Base-by-base conservation (phyloP, 495 filamentous ascomycete genomes). In the Aspergillus bridgeri region DNA sequence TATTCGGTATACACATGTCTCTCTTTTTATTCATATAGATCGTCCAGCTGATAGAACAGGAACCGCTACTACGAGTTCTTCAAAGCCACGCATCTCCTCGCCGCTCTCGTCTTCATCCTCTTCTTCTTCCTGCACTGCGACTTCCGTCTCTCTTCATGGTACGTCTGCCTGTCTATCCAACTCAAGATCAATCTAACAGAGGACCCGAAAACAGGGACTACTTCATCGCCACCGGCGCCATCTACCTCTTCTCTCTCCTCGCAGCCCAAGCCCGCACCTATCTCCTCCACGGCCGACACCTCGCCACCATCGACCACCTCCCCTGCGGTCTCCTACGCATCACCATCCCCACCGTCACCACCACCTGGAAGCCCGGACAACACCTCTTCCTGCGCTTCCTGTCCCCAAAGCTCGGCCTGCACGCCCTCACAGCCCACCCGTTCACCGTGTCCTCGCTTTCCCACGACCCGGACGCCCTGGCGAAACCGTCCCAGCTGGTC, bases 61-160 rank as follows among this genome's bases (percentile, higher is more conserved):
- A 81, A 80, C 51, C 79, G 74, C 0, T 79, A 70, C 64, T 86
- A 85, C 64, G 82, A 85, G 60, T 81, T 83, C 62, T 85, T 86
- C 75, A 85, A 85, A 62, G 66, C 68, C 8, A 77, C 77, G 0
- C 83, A 86, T 56, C 76, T 77, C 49, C 44, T 82, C 47, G 79
- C 77, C 47, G 78, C 77, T 0, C 48, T 78, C n/a, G 53, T 83
- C 2, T 86, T 83, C 56, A 67, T 81, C 5, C 53, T 85, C 17
- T 81, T 81, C 64, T 79, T 85, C 62, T 83, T 83, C 66, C 71
- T 81, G 21, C 81, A 87, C 63, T 86, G 83, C 59, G 79, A 83
- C 61, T 83, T 77, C 63, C 70, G 68, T 0, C 69, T 86, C 11
- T 74, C 76, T 3, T 83, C 81, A 29, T 84, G 82, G 83, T 80